Conservation (phyloP, 2,329 filamentous ascomycete species). For the Phyllosticta capitalensis region DNA sequence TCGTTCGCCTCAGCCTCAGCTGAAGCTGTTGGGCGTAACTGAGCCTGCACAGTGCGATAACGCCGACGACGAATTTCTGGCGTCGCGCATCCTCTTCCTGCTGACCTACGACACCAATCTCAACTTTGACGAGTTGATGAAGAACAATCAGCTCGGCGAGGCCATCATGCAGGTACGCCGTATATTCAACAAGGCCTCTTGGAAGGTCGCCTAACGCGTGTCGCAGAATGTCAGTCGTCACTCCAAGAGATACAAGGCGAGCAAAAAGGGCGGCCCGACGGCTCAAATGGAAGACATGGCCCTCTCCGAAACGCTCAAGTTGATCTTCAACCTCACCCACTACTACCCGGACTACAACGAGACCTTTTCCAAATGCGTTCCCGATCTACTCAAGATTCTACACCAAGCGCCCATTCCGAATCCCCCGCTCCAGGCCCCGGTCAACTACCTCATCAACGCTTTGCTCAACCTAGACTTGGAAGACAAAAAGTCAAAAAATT, state of each 20-base stretch:
- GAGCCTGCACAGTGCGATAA: slow-evolving; percentile 46
- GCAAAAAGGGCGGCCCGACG: slow-evolving; percentile 16
- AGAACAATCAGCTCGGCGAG: slow-evolving; percentile 56
- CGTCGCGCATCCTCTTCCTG: slow-evolving; percentile 69
- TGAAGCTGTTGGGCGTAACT: slow-evolving; percentile 7
- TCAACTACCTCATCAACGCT: slow-evolving; percentile 66
- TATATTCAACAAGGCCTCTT: neutral
- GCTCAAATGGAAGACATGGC: slow-evolving; percentile 68
- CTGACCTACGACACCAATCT: slow-evolving; percentile 68
- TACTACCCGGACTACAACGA: slow-evolving; percentile 53
- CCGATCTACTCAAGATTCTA: slow-evolving; percentile 62
- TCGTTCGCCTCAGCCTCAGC: neutral
- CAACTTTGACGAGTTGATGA: slow-evolving; percentile 55
- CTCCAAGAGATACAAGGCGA: slow-evolving; percentile 35
- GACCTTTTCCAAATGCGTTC: slow-evolving; percentile 58
- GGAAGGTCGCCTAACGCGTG: neutral
- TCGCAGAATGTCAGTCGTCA: slow-evolving; percentile 59
- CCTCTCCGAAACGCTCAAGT: slow-evolving; percentile 71
- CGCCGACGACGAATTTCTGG: slow-evolving; percentile 77
- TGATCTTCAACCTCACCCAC: slow-evolving; percentile 81
- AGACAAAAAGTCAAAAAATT: slow-evolving; percentile 34
- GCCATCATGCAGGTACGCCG: slow-evolving; percentile 46
- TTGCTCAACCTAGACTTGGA: slow-evolving; percentile 69
- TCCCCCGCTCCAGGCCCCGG: slow-evolving; percentile 63
- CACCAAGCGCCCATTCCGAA: slow-evolving; percentile 47